Conservation (phyloP, 1,284 basidiomycete genomes). For the Peniophora sp. region DNA sequence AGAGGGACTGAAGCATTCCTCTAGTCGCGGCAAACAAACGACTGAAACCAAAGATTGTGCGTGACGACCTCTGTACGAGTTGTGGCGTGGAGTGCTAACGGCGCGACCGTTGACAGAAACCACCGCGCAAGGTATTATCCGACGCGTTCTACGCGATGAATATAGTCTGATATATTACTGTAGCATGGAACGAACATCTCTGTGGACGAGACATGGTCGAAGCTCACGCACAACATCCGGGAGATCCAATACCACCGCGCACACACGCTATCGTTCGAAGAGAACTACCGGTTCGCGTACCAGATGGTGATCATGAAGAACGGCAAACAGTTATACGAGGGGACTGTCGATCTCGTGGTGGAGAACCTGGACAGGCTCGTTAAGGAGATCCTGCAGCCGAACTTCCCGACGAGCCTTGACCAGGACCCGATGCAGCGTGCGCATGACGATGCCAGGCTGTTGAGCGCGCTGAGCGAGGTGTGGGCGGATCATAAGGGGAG, state of each 20-base stretch:
- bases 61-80: slow-evolving; percentile 15
- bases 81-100: slow-evolving; percentile 2
- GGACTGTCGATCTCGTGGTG: slow-evolving; percentile 72
- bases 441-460: slow-evolving; percentile 76
- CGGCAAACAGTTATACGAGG: slow-evolving; percentile 85
- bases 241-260: slow-evolving; percentile 97
- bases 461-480: slow-evolving; percentile 78
- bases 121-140: slow-evolving; percentile 41
- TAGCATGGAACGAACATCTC: slow-evolving; percentile 67
- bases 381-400: slow-evolving; percentile 69
- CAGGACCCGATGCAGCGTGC: slow-evolving; percentile 54
- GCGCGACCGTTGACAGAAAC: slow-evolving; percentile 30
- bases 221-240: slow-evolving; percentile 76
- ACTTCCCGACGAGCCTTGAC: slow-evolving; percentile 61
- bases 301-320: slow-evolving; percentile 88
- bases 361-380: slow-evolving; percentile 84
- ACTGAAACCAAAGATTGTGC: slow-evolving; percentile 35
- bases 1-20: neutral
- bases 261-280: slow-evolving; percentile 90
- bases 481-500: slow-evolving; percentile 94
- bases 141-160: neutral
- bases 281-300: slow-evolving; percentile 92
- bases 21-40: slow-evolving; percentile 16
- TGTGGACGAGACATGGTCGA: slow-evolving; percentile 67
- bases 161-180: slow-evolving; percentile 1